Percentiles rank a stretch among this genome's conserved stretches.
Evolutionary conservation across 495 filamentous ascomycete genomes (phyloP).

Genomic region (Poronia punctata): DNA sequence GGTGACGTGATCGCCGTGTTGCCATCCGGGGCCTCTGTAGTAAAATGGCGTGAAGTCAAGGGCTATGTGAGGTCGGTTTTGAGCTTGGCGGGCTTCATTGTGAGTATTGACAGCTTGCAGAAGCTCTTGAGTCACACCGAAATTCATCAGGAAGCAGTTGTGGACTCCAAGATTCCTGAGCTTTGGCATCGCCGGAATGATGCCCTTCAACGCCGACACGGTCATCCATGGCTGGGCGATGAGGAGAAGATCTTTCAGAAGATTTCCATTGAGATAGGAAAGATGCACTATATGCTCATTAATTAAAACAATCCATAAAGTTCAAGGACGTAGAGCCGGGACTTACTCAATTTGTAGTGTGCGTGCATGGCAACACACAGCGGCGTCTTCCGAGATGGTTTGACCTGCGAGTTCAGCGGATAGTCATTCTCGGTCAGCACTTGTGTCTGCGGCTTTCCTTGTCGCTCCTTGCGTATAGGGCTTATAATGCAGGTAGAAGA

Average conservation of each 20-base stretch:
- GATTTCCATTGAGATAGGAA: conserved; percentile 6
- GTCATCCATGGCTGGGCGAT: conserved; percentile 2
- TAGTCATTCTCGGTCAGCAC: not conserved
- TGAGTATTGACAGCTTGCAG: conserved; percentile 6
- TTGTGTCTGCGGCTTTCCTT: no score
- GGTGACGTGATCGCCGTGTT: not conserved
- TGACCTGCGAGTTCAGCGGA: not conserved
- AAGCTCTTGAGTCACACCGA: conserved; percentile 9
- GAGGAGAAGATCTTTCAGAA: conserved; percentile 13
- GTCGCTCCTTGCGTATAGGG: no score
- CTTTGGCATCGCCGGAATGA: conserved; percentile 1
- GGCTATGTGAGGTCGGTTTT: not conserved
- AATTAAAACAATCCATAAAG: not conserved
- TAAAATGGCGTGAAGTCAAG: conserved; percentile 21
- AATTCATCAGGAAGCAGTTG: conserved; percentile 20
- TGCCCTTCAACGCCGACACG: not conserved
- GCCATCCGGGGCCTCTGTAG: conserved; percentile 7
- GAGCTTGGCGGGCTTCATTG: not conserved
- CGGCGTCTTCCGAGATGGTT: not conserved
- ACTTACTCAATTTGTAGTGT: conserved; percentile 12
- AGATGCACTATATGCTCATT: conserved; percentile 10
- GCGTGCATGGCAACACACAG: not conserved
- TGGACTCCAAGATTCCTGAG: conserved; percentile 14
- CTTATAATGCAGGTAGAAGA: no score
- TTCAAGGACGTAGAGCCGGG: not conserved